Evolutionary conservation across 371 early-diverging fungal species (phyloP).

Genomic region (Apophysomyces variabilis): DNA sequence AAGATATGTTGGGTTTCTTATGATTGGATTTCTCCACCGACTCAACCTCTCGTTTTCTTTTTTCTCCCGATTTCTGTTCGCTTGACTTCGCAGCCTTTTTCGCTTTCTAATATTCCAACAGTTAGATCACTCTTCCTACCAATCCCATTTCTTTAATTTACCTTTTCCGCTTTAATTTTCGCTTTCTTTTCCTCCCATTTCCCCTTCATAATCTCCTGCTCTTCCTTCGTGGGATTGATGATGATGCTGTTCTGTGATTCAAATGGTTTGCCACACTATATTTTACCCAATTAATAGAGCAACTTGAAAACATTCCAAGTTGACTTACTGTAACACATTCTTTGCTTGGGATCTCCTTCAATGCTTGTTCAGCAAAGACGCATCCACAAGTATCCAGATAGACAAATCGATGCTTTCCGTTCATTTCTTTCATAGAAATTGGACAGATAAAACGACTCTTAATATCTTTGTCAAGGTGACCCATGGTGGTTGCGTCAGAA

Average conservation of each 20-base stretch:
- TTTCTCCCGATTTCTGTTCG: conserved; percentile 30
- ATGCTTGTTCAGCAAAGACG: conserved; percentile 84
- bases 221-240: conserved; percentile 76
- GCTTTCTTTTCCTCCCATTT: conserved; percentile 61
- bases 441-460: conserved; percentile 85
- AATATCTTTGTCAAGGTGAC: conserved; percentile 55
- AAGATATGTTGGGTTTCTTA: conserved; percentile 26
- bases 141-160: conserved; percentile 13
- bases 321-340: conserved; percentile 60
- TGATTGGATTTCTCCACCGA: conserved; percentile 22
- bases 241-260: conserved; percentile 65
- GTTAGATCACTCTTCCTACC: conserved; percentile 33
- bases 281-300: too few relatives aligned
- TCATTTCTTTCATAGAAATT: conserved; percentile 92
- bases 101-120: conserved; percentile 38
- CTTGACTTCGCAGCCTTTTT: conserved; percentile 43
- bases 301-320: too few relatives aligned
- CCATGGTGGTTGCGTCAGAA: conserved; percentile 47
- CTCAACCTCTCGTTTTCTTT: conserved; percentile 27
- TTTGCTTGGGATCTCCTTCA: conserved; percentile 74
- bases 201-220: conserved; percentile 59
- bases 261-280: conserved; percentile 35
- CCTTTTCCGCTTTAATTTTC: conserved; percentile 63
- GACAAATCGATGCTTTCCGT: conserved; percentile 84
- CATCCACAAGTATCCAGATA: conserved; percentile 86